Evolutionary conservation across 208 protist genomes (phyloP).

Genomic region (Wallacemonas collosoma): DNA sequence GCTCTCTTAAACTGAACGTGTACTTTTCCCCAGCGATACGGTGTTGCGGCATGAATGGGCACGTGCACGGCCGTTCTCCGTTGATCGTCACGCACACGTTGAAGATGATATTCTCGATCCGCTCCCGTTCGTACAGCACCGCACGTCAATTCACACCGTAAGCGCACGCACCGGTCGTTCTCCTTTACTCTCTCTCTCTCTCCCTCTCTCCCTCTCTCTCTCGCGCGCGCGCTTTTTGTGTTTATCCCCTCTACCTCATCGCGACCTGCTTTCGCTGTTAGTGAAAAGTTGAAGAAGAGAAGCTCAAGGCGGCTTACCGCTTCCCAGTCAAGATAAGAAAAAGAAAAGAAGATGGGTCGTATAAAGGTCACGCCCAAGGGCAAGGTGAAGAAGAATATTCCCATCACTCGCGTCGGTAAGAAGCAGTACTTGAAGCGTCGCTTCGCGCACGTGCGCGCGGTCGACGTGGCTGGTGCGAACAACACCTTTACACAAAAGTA

Average conservation of each 20-base stretch:
- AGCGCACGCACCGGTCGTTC: neutral
- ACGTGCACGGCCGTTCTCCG: no score
- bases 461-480: constrained; percentile 74
- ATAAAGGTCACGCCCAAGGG: constrained; percentile 79
- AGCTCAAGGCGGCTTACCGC: no score
- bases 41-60: no score
- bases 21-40: no score
- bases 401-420: constrained; percentile 83
- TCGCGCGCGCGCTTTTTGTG: no score
- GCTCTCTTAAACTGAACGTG: no score
- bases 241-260: no score
- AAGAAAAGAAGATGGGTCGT: constrained; percentile 48
- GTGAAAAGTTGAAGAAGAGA: no score
- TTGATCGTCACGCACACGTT: neutral
- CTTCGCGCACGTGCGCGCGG: constrained; percentile 72
- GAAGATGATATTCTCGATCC: neutral
- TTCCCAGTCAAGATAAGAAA: no score
- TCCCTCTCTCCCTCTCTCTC: neutral
- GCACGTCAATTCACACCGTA: no score
- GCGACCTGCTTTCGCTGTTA: no score
- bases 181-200: constrained; percentile 15
- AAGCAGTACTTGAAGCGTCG: constrained; percentile 86
- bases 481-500: constrained; percentile 86
- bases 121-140: no score
- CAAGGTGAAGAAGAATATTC: constrained; percentile 86